Percentiles rank a stretch among this genome's conserved stretches.
phyloP scores from a whole-genome alignment of 2,329 filamentous ascomycete genomes.

The Shiraia bambusicola region DNA sequence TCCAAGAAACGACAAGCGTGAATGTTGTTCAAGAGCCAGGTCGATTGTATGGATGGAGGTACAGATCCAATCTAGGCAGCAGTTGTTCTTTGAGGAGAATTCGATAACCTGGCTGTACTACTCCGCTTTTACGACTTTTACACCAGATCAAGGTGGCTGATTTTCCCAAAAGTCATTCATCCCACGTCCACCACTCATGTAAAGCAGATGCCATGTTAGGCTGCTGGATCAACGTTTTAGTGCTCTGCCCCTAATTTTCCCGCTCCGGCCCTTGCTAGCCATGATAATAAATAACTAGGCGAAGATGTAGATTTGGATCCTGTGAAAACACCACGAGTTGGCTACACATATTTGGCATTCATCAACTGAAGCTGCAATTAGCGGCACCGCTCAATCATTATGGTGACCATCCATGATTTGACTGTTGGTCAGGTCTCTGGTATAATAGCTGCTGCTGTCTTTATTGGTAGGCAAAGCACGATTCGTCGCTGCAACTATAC shows the following conservation, averaged over 20 bases:
- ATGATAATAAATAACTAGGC: not conserved
- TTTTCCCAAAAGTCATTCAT: constrained; percentile 1
- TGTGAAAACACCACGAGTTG: too few species aligned
- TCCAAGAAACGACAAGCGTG: too few species aligned
- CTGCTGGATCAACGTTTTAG: not conserved
- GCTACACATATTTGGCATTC: too few species aligned
- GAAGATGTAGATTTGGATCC: too few species aligned
- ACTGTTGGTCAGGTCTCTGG: constrained; percentile 46
- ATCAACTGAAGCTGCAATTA: not conserved
- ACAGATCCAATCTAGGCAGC: too few species aligned
- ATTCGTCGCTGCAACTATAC: not conserved
- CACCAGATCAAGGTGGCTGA: constrained; percentile 3
- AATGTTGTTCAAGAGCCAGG: too few species aligned
- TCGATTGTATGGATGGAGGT: too few species aligned
- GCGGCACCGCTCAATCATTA: not conserved
- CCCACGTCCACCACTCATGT: not conserved
- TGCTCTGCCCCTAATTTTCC: not conserved
- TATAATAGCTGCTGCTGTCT: constrained; percentile 44
- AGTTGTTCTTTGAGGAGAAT: too few species aligned
- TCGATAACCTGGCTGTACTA: not conserved
- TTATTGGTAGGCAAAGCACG: constrained; percentile 25
- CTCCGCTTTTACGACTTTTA: constrained; percentile 1
- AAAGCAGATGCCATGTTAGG: not conserved
- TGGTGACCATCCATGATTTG: constrained; percentile 13
- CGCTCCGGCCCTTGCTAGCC: not conserved